Conservation (phyloP, 176 grass and related monocot species). For the Carex scoparia region DNA sequence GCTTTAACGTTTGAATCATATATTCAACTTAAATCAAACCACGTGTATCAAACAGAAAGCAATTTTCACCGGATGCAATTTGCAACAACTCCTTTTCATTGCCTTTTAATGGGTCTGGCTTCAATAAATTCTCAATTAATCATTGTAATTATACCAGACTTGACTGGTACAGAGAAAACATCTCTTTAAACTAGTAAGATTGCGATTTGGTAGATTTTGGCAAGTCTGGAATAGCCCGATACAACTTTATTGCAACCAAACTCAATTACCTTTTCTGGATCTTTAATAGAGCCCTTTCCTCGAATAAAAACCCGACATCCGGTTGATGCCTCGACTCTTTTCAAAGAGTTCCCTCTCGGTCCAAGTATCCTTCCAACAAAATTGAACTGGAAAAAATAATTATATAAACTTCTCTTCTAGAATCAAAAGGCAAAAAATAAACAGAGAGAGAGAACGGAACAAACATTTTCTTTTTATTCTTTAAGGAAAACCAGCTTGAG, state of each 20-base stretch:
- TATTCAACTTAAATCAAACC: not conserved
- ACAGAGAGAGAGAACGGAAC: not conserved
- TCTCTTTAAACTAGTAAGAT: not conserved
- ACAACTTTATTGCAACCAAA: not conserved
- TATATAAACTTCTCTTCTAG: conserved; percentile 14
- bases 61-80: too few species aligned
- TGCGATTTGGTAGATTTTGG: not conserved
- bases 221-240: not conserved
- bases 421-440: not conserved
- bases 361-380: conserved; percentile 81
- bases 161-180: not conserved
- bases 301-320: conserved; percentile 87
- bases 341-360: conserved; percentile 77
- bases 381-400: conserved; percentile 61
- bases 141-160: not conserved
- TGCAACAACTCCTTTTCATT: too few species aligned
- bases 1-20: not conserved
- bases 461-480: not conserved
- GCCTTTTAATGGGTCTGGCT: not conserved
- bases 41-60: not conserved
- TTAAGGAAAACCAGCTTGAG: not conserved
- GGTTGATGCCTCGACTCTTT: conserved; percentile 75
- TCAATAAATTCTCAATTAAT: conserved; percentile 4
- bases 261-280: conserved; percentile 53
- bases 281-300: conserved; percentile 84